Evolutionary conservation across 805 yeast genomes (phyloP).

Genomic region (Yamadazyma akitaensis): DNA sequence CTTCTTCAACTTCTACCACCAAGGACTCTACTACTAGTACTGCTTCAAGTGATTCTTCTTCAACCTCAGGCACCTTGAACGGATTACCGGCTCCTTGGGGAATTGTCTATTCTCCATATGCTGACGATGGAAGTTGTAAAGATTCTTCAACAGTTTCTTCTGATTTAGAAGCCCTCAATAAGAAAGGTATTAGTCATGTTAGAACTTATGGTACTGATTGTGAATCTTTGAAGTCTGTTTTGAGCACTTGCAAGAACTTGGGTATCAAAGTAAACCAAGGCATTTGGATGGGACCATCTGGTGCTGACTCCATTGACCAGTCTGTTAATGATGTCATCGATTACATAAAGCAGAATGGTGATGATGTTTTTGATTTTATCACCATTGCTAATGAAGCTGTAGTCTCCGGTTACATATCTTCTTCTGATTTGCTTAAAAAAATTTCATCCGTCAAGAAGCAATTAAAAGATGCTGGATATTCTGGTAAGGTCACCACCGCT

Average conservation of each 20-base stretch:
- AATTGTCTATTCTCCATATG: constrained; percentile 78
- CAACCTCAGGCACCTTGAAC: constrained; percentile 15
- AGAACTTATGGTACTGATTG: constrained; percentile 91
- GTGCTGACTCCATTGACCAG: constrained; percentile 66
- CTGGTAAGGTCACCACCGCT: constrained; percentile 75
- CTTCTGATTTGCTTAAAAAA: constrained; percentile 58
- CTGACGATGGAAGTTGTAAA: constrained; percentile 66
- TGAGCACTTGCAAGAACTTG: constrained; percentile 53
- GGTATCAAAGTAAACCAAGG: constrained; percentile 84
- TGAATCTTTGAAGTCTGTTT: constrained; percentile 58
- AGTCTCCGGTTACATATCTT: constrained; percentile 57
- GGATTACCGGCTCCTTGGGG: constrained; percentile 47
- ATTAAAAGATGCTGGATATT: constrained; percentile 67
- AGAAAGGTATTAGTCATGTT: constrained; percentile 61
- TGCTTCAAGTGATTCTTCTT: constrained; percentile 14
- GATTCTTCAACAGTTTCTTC: constrained; percentile 45
- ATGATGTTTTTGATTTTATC: constrained; percentile 73
- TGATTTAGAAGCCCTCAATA: constrained; percentile 57
- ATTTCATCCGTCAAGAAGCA: constrained; percentile 59
- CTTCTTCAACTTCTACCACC: constrained; percentile 19
- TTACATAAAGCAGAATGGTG: constrained; percentile 48
- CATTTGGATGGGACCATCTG: constrained; percentile 67
- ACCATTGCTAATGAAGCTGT: constrained; percentile 91
- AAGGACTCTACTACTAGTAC: constrained; percentile 17
- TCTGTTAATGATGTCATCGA: constrained; percentile 52